Evolutionary conservation across 208 protist genomes (phyloP), one percentile per base, ranked within the genome.

Genomic region (Leishmania aethiopica): DNA sequence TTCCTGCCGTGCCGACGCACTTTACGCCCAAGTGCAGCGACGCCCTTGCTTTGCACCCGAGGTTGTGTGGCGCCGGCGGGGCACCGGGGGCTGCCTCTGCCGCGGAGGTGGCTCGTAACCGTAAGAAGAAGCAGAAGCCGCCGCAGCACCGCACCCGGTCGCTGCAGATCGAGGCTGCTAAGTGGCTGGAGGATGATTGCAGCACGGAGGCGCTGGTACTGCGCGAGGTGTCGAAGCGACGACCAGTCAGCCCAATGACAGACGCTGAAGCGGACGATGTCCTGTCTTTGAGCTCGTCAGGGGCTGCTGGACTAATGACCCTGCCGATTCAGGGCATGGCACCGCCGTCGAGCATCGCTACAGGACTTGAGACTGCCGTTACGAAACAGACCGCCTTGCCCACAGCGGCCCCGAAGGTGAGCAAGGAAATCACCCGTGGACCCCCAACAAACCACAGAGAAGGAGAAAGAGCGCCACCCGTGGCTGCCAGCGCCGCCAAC

Each of bases 221-320:
- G 51, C 80, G 80, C n/a, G 80, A 84, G 67, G 80, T 79, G 37
- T 62, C 13, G 49, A 74, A 78, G 35, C 47, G 69, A n/a, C 15
- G n/a, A 42, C 73, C 55, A 4, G 28, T 11, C 17, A 78, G 60
- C 51, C 60, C 79, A 3, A n/a, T 59, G 28, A 57, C 42, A 32
- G 32, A 51, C 22, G 67, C 19, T 40, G 72, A 73, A 15, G 72
- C 37, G 7, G 66, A 13, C 59, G 79, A 60, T 8, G 59, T 74
- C 35, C 37, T 73, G 57, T 73, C 79, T 25, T 62, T 73, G 57
- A 55, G 66, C 17, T 78, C 72, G 15, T 77, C 72, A 10, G 76
- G 35, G 45, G 40, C 32, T 37, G 47, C 42, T 1, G 47, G 8
- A 3, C 19, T 37, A 25, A 47, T 73, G 7, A 78, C 72, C 17